phyloP scores from a whole-genome alignment of 768 basidiomycete species.

The Mrakia blollopis region DNA sequence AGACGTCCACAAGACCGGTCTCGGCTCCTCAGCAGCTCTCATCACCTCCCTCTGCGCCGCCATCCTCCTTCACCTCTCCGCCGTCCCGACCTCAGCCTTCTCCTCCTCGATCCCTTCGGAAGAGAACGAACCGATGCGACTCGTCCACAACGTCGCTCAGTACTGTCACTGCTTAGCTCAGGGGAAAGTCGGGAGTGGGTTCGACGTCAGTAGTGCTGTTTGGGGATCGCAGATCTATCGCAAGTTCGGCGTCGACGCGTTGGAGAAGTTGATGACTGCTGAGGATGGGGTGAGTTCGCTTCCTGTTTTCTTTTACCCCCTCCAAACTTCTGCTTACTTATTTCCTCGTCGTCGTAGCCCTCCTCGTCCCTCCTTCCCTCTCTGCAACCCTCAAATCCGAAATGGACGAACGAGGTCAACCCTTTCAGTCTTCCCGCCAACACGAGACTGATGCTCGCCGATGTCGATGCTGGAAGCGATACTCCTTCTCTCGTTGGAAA shows the following conservation, averaged over 20 bases:
- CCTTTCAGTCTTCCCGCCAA: constrained; percentile 78
- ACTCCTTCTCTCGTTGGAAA: constrained; percentile 89
- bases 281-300: constrained; percentile 44
- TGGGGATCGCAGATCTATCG: constrained; percentile 93
- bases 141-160: constrained; percentile 90
- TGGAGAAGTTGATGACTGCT: constrained; percentile 62
- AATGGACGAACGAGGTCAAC: constrained; percentile 67
- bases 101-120: constrained; percentile 4
- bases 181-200: constrained; percentile 96
- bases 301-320: constrained; percentile 48
- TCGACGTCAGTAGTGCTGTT: constrained; percentile 89
- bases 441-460: constrained; percentile 80
- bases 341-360: neutral
- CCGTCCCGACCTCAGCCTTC: constrained; percentile 49
- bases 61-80: constrained; percentile 68
- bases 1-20: constrained; percentile 94
- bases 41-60: constrained; percentile 90
- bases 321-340: neutral
- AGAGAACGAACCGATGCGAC: constrained; percentile 33
- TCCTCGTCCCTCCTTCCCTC: constrained; percentile 17
- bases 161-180: constrained; percentile 94
- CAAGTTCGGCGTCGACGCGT: constrained; percentile 67
- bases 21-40: constrained; percentile 93
- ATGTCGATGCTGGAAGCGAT: constrained; percentile 92
- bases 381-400: constrained; percentile 53